Evolutionary conservation across 2,329 filamentous ascomycete species (phyloP), one percentile per base, ranked within the genome.

Genomic region (Sporothrix protearum): DNA sequence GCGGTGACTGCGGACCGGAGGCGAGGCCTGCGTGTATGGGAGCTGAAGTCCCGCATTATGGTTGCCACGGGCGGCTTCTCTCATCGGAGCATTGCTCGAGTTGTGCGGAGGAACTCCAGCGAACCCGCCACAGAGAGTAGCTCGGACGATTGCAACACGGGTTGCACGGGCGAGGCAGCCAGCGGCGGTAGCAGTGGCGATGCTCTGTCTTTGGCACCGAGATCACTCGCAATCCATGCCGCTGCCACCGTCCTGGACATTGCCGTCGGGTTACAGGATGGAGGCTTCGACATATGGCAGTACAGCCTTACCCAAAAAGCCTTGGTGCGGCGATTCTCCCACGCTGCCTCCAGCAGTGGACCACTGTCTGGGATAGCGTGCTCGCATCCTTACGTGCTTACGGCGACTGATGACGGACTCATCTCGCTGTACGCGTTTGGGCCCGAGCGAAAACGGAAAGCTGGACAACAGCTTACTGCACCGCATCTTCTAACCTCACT

Each of bases 1-100:
- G 89, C 96, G 9, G 87, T 96, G 69, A 96, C 93, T 3, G 93
- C 87, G 0, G 93, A 97, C 78, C 81, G 82, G 6, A 80, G 82
- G 1, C 86, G 86, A 66, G 94, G 94, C 0, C 82, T 98, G 64
- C 87, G 93, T 49, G 93, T 89, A 0, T 97, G 94, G 94, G 87
- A 90, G 73, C 83, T 92, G 33, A 91, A 88, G 77, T 88, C 86
- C 2, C 88, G 86, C 73, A 80, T 82, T 30, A 81, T 92, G 49
- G 79, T 94, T 51, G 89, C 89, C 6, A 82, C 84, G 63, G 78
- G 78, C 19, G 72, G 72, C 2, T 77, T 89, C 28, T 22, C 16
- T 9, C 42, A 47, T 47, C 42, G 42, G 14, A 19, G 42, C 42
- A 14, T 16, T n/a, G 8, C 22, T 7, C 33, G 25, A 51, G 19